Percentiles rank a stretch among this genome's conserved stretches.
Conservation (phyloP, 352 stramenopile genomes). For the Pythium utonaiense region DNA sequence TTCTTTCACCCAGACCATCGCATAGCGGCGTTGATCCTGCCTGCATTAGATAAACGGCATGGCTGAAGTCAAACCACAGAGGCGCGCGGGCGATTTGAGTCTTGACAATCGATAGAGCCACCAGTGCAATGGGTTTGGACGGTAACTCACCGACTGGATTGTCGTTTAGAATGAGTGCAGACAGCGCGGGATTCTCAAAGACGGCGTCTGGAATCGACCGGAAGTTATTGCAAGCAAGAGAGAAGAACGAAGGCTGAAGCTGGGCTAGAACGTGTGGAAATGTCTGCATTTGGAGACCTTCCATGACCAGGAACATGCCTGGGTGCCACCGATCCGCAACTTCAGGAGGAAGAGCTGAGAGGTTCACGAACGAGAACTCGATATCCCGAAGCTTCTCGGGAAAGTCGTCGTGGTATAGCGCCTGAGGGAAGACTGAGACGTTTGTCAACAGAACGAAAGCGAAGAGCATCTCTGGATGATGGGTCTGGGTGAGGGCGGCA, state of each 20-base stretch:
- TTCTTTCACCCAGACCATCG: background rate
- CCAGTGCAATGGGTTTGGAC: too few species aligned
- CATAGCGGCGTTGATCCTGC: slow-evolving; percentile 9
- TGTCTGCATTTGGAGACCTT: slow-evolving; percentile 1
- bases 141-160: slow-evolving; percentile 13
- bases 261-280: background rate
- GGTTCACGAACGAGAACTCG: slow-evolving; percentile 12
- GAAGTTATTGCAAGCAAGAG: slow-evolving; percentile 20
- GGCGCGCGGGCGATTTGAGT: background rate
- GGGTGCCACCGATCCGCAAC: slow-evolving; percentile 8
- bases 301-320: slow-evolving; percentile 19
- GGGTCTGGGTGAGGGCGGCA: slow-evolving; percentile 15
- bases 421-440: slow-evolving; percentile 8
- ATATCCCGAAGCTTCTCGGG: slow-evolving; percentile 8
- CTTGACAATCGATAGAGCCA: background rate
- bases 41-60: background rate
- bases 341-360: slow-evolving; percentile 10
- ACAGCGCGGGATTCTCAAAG: background rate
- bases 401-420: slow-evolving; percentile 13
- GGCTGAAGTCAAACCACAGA: background rate
- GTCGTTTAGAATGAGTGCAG: background rate
- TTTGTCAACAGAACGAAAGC: slow-evolving; percentile 13
- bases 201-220: background rate
- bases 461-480: slow-evolving; percentile 12
- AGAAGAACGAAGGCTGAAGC: slow-evolving; percentile 10